Evolutionary conservation across 352 stramenopile species (phyloP).

Genomic region (Aphanomyces cochlioides): DNA sequence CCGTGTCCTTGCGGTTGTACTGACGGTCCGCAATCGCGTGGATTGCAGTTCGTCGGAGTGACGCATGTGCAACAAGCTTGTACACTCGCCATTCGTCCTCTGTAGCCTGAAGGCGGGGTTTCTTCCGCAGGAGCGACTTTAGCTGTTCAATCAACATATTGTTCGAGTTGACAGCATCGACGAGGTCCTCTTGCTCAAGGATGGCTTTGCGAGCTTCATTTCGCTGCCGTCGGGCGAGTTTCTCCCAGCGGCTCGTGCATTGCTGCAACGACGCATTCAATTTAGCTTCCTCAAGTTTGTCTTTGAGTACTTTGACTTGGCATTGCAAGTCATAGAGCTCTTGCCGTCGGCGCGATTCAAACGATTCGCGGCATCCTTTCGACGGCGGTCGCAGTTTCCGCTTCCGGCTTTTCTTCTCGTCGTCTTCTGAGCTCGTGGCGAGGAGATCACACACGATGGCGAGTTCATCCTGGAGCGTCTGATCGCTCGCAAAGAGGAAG

Average conservation of each 20-base stretch:
- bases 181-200: background rate
- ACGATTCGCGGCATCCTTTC: background rate
- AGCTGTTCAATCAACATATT: background rate
- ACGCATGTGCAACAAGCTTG: slow-evolving; percentile 16
- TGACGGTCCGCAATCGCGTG: slow-evolving; percentile 19
- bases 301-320: background rate
- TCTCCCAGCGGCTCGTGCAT: background rate
- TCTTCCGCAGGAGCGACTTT: slow-evolving; percentile 10
- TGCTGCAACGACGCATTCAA: background rate
- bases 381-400: background rate
- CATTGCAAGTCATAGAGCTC: background rate
- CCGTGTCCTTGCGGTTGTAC: slow-evolving; percentile 6
- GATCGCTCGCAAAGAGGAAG: background rate
- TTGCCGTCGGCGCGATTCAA: slow-evolving; percentile 1
- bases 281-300: background rate
- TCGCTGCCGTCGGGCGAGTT: background rate
- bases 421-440: too few relatives aligned
- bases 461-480: background rate
- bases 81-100: slow-evolving; percentile 1
- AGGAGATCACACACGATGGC: background rate
- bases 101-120: background rate
- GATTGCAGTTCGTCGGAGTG: background rate
- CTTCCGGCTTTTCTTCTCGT: too few relatives aligned
- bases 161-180: background rate
- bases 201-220: background rate